Conservation (phyloP, 139 green algal genomes). For the Trebouxia sp. region DNA sequence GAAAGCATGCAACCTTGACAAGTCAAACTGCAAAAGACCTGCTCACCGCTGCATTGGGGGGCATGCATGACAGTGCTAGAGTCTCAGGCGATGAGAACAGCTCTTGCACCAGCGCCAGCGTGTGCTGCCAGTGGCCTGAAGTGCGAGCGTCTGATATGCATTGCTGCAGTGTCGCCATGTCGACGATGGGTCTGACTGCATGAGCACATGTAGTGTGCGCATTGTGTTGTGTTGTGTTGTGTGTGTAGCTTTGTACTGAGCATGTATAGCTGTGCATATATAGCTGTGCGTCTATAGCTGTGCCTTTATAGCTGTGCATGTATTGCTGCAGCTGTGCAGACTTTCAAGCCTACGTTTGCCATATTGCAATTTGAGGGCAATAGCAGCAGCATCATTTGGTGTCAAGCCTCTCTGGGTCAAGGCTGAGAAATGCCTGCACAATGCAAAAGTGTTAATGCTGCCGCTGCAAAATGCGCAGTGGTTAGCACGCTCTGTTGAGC, state of each 20-base stretch:
- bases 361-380: slow-evolving; percentile 58
- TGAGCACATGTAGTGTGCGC: background rate
- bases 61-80: slow-evolving; percentile 35
- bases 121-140: too few species aligned
- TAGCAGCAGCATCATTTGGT: slow-evolving; percentile 56
- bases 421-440: slow-evolving; percentile 5
- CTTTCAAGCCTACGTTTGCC: slow-evolving; percentile 51
- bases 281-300: too few species aligned
- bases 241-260: too few species aligned
- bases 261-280: too few species aligned
- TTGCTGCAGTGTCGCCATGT: background rate
- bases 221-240: too few species aligned
- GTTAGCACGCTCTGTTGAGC: background rate
- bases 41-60: background rate
- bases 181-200: background rate
- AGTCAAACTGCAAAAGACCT: background rate
- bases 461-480: background rate
- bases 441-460: too few species aligned
- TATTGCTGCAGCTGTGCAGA: too few species aligned
- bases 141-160: background rate
- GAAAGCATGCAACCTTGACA: too few species aligned
- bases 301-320: too few species aligned
- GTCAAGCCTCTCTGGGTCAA: slow-evolving; percentile 40
- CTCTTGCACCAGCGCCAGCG: background rate
- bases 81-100: slow-evolving; percentile 5